Evolutionary conservation across 345 rosid genomes (phyloP).

Genomic region (Psidium guajava): DNA sequence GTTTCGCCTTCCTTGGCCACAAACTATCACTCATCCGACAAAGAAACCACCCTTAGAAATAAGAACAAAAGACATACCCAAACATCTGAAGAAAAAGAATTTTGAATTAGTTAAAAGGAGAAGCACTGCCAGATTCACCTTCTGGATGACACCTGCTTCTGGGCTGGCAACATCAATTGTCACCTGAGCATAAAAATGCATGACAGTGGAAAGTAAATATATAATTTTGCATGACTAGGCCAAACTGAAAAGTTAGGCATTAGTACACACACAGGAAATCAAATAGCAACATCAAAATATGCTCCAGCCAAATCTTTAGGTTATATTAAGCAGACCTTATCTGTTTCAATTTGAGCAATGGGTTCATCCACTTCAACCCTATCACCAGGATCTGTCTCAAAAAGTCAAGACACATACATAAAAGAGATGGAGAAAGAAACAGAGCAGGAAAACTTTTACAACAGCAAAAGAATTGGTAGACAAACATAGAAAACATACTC

Average conservation of each 20-base stretch:
- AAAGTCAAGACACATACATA: neutral
- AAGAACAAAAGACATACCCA: neutral
- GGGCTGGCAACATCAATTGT: slow-evolving; percentile 86
- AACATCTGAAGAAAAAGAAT: neutral
- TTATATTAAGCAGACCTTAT: slow-evolving; percentile 44
- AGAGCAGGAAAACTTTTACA: neutral
- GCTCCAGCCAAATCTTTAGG: neutral
- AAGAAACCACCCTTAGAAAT: neutral
- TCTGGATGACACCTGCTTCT: slow-evolving; percentile 53
- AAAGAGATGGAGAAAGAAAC: neutral
- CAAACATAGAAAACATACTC: slow-evolving; percentile 26
- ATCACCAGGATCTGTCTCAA: slow-evolving; percentile 78
- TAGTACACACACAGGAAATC: neutral
- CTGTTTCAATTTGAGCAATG: slow-evolving; percentile 96
- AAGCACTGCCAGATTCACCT: neutral
- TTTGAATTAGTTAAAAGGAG: neutral
- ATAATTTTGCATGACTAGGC: neutral
- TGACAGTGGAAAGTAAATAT: neutral
- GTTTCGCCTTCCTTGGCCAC: slow-evolving; percentile 95
- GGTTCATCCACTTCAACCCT: slow-evolving; percentile 78
- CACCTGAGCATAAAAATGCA: slow-evolving; percentile 25
- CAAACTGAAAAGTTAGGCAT: neutral
- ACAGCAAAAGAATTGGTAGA: neutral
- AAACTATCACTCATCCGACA: slow-evolving; percentile 27
- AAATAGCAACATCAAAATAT: neutral